Base-by-base conservation (phyloP, 2,329 filamentous ascomycete species). In the Ophiostoma fasciatum region DNA sequence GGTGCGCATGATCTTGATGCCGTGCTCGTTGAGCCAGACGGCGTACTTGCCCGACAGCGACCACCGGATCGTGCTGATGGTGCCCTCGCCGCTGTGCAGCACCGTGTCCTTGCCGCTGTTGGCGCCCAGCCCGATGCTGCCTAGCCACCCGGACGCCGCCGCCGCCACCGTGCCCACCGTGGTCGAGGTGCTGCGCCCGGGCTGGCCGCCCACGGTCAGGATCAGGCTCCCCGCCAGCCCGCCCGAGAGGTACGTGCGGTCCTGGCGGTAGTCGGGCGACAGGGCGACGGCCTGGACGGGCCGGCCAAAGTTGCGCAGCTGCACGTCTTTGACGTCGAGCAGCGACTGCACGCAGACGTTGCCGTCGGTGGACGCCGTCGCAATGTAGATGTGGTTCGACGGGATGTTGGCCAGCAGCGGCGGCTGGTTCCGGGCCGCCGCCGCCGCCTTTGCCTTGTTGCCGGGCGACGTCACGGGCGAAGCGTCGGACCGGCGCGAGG, bases 1-100 rank as follows among this genome's bases (percentile, higher is more conserved):
- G 5, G 84, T 84, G 26, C 90, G 74, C 87, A 96, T 96, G 42
- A 98, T 90, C 55, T 94, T 94, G 53, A 96, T 92, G 4, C 90
- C 90, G 49, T 92, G 80, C 56, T 98, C 90, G 50, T 96, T 98
- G 28, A 93, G 69, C 90, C 90, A 98, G 0, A 78, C 82, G 1
- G 94, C 81, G 50, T 87, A 96, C 58, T 81, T 90, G 1, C 90
- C 88, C 0, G 84, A 88, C 28, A 88, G 55, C 0, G 88, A 96
- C 85, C 88, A 98, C 55, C 92, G 88, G 51, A 98, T 90, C 4
- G 78, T 81, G 52, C 75, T 88, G 44, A 98, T 90, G 3, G 76
- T 74, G 4, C 90, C 90, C 59, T 98, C 92, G 3, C 90, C 90
- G 7, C 82, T 84, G 52, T 98, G 90, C 31, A 96, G 57, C 4